phyloP scores from a whole-genome alignment of 495 filamentous ascomycete genomes.

The Daldinia loculata region DNA sequence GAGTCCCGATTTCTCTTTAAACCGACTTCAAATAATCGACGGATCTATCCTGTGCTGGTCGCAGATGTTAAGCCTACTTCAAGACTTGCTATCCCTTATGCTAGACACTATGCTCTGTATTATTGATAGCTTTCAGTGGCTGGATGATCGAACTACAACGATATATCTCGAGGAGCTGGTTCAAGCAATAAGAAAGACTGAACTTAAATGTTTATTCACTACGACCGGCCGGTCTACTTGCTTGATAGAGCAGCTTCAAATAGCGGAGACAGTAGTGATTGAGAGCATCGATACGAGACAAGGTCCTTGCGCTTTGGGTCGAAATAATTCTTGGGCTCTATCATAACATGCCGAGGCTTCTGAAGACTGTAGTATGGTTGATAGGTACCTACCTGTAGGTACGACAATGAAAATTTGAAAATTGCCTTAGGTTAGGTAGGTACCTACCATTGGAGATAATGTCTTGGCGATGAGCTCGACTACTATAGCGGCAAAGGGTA shows the following conservation, averaged over 20 bases:
- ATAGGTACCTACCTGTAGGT: too few species aligned
- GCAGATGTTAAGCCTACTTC: neutral
- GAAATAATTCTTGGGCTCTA: constrained; percentile 2
- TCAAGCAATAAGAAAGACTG: neutral
- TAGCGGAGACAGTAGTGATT: neutral
- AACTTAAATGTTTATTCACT: too few species aligned
- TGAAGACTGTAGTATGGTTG: too few species aligned
- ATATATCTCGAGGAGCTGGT: neutral
- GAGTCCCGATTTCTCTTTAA: neutral
- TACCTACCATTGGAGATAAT: too few species aligned
- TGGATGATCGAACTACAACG: neutral
- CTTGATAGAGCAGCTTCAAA: neutral
- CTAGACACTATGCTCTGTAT: neutral
- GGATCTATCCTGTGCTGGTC: neutral
- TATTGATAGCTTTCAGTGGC: neutral
- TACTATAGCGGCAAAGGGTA: too few species aligned
- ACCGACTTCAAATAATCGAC: neutral
- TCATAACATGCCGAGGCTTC: too few species aligned
- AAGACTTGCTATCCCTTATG: neutral
- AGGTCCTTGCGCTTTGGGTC: neutral
- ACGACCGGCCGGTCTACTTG: neutral
- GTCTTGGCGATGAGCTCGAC: too few species aligned
- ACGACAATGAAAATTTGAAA: too few species aligned
- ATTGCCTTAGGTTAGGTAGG: too few species aligned
- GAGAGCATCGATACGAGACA: neutral